Percentiles rank a stretch among this genome's conserved stretches.
These are phyloP conservation scores for Euryodendron excelsum DNA, from an alignment of 148 eudicot species.

Conservation along the genomic window DNA sequence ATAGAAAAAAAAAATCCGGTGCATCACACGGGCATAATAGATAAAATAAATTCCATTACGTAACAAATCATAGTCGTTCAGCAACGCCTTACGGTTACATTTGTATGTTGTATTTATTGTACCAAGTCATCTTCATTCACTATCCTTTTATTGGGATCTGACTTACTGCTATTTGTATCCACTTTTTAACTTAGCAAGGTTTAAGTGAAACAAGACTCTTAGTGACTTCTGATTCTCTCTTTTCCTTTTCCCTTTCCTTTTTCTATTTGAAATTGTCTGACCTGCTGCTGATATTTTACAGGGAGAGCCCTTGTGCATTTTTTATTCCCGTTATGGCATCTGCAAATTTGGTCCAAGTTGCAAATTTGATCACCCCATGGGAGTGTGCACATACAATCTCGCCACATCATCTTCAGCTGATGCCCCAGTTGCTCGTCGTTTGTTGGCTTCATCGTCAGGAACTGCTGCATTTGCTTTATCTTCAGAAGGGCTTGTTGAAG, in stretches of 20 bases:
- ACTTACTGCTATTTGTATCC: no score
- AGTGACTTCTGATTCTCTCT: background rate
- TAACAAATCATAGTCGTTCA: no score
- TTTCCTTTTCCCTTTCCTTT: background rate
- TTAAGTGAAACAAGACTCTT: no score
- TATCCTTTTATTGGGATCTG: no score
- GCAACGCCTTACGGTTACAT: no score
- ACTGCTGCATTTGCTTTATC: slow-evolving; percentile 37
- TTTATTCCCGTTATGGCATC: slow-evolving; percentile 89
- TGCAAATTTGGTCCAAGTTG: slow-evolving; percentile 98
- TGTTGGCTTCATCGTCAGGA: slow-evolving; percentile 66
- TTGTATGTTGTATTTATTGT: no score
- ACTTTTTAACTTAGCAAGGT: no score
- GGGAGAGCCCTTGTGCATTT: slow-evolving; percentile 93
- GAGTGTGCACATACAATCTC: slow-evolving; percentile 54
- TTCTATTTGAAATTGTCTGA: background rate
- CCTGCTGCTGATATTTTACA: slow-evolving; percentile 21
- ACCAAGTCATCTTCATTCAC: no score
- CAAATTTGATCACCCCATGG: slow-evolving; percentile 92
- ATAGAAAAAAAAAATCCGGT: no score
- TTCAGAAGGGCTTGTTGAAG: slow-evolving; percentile 49
- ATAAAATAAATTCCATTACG: no score
- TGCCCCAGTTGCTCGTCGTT: slow-evolving; percentile 50
- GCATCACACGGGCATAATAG: no score
- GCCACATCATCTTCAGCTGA: slow-evolving; percentile 56